Conservation (phyloP, 2,329 filamentous ascomycete genomes). For the Ophidiomyces ophidiicola region DNA sequence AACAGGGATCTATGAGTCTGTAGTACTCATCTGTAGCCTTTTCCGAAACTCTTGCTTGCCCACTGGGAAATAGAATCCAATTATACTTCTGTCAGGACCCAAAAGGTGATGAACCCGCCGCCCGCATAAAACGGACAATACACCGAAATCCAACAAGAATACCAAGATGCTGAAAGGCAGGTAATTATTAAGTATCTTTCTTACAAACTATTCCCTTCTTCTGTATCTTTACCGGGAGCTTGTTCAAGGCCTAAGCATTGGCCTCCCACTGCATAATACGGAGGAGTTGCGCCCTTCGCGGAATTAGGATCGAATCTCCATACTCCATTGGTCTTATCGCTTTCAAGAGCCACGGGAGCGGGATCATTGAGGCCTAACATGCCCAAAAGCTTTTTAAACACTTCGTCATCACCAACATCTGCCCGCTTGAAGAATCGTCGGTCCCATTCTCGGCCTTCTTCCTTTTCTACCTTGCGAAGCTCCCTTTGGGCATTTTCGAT, state of each 20-base stretch:
- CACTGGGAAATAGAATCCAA: too few species aligned
- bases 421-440: constrained; percentile 61
- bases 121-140: too few species aligned
- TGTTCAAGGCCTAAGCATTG: constrained; percentile 30
- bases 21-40: too few species aligned
- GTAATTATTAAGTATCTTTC: too few species aligned
- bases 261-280: constrained; percentile 32
- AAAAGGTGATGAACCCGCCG: too few species aligned
- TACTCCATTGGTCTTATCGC: constrained; percentile 55
- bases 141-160: too few species aligned
- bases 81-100: too few species aligned
- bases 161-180: too few species aligned
- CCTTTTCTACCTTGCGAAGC: constrained; percentile 59
- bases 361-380: constrained; percentile 26
- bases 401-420: constrained; percentile 22
- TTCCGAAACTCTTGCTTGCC: too few species aligned
- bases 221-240: constrained; percentile 1
- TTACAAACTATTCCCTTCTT: too few species aligned
- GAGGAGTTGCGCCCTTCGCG: constrained; percentile 33
- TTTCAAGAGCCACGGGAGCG: constrained; percentile 36
- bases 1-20: too few species aligned
- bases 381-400: constrained; percentile 34
- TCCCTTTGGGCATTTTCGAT: constrained; percentile 83
- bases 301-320: constrained; percentile 55
- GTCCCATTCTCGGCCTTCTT: constrained; percentile 67